Conservation (phyloP, 345 rosid species). For the Cardiospermum halicacabum region DNA sequence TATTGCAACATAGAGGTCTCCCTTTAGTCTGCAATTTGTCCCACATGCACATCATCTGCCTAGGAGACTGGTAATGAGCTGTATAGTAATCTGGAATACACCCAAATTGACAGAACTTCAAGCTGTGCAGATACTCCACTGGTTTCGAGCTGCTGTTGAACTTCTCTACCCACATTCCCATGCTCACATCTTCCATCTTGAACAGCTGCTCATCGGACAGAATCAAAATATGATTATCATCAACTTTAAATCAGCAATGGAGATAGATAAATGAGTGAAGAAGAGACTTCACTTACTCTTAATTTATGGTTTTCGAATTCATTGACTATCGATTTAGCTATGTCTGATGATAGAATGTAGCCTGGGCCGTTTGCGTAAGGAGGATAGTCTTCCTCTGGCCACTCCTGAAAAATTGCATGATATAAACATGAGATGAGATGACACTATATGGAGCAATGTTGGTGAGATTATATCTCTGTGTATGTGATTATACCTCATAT, state of each 20-base stretch:
- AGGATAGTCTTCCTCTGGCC: constrained; percentile 98
- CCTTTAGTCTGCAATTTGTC: constrained; percentile 51
- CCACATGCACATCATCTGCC: constrained; percentile 96
- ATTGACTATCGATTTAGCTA: constrained; percentile 63
- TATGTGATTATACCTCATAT: constrained; percentile 64
- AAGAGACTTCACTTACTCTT: constrained; percentile 44
- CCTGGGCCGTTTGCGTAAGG: constrained; percentile 98
- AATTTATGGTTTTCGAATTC: constrained; percentile 76
- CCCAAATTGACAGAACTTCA: constrained; percentile 86
- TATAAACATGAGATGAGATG: too few species aligned
- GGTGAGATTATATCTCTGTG: too few species aligned
- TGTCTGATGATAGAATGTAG: constrained; percentile 74
- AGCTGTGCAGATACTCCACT: constrained; percentile 74
- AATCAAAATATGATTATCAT: constrained; percentile 3
- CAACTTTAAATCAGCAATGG: not conserved
- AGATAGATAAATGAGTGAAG: too few species aligned
- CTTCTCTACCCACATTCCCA: constrained; percentile 99
- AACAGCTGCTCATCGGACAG: constrained; percentile 73
- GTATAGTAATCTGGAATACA: constrained; percentile 83
- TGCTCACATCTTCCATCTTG: constrained; percentile 98
- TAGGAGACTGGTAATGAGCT: constrained; percentile 93
- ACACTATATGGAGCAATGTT: too few species aligned
- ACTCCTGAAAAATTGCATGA: too few species aligned
- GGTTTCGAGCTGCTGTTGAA: constrained; percentile 69
- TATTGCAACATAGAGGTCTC: constrained; percentile 74